A percentile compares a stretch with the other conserved stretches of the same genome.
Conservation (phyloP, 345 rosid species). For the Sisymbrium irio region DNA sequence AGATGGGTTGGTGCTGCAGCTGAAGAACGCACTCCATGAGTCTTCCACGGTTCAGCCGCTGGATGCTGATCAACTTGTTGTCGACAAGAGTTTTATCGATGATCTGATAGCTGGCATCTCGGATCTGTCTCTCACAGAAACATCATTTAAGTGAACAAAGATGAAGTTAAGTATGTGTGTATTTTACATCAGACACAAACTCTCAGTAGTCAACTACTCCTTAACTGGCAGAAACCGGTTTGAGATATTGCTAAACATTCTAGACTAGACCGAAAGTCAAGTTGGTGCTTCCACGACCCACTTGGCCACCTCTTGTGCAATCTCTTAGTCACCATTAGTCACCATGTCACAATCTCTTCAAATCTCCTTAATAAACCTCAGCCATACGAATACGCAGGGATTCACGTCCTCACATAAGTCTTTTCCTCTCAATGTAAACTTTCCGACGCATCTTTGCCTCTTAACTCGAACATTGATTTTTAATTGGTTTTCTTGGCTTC, state of each 20-base stretch:
- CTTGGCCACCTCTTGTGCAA: slow-evolving; percentile 21
- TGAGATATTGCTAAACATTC: background rate
- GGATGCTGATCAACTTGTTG: slow-evolving; percentile 29
- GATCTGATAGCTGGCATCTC: slow-evolving; percentile 49
- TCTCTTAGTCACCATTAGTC: slow-evolving; percentile 11
- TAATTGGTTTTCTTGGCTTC: background rate
- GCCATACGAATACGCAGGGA: slow-evolving; percentile 22
- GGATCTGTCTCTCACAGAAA: slow-evolving; percentile 47
- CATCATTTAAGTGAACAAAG: slow-evolving; percentile 20
- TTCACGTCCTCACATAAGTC: slow-evolving; percentile 15
- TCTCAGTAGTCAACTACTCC: background rate
- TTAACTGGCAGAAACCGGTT: background rate
- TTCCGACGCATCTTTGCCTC: background rate
- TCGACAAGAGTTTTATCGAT: slow-evolving; percentile 39
- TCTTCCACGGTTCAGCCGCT: slow-evolving; percentile 17
- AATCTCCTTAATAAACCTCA: slow-evolving; percentile 19
- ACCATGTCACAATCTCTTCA: slow-evolving; percentile 5
- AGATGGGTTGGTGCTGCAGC: slow-evolving; percentile 48
- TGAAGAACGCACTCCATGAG: slow-evolving; percentile 47
- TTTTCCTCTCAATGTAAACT: background rate
- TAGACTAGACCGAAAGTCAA: background rate
- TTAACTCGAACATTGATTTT: background rate
- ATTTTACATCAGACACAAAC: background rate
- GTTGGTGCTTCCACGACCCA: slow-evolving; percentile 4
- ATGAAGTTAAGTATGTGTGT: background rate